Conservation (phyloP, 1,284 basidiomycete species). For the Abortiporus biennis region DNA sequence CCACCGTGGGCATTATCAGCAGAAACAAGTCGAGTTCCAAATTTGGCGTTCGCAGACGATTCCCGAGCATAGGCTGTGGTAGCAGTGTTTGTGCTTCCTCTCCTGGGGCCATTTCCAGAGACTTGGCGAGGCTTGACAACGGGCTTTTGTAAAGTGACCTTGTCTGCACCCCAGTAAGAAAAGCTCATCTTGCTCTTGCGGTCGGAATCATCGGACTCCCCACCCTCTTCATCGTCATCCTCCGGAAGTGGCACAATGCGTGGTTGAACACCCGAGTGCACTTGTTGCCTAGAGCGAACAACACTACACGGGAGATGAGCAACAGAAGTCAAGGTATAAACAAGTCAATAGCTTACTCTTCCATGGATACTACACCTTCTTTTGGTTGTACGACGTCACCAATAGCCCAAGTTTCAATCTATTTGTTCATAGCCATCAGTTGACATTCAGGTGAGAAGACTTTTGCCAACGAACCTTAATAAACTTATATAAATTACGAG, state of each 20-base stretch:
- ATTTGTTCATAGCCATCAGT: background rate
- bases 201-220: slow-evolving; percentile 77
- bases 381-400: slow-evolving; percentile 65
- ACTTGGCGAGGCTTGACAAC: slow-evolving; percentile 44
- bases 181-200: slow-evolving; percentile 88
- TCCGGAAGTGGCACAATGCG: slow-evolving; percentile 66
- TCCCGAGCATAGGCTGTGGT: slow-evolving; percentile 63
- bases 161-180: slow-evolving; percentile 86
- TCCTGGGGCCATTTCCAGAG: slow-evolving; percentile 33
- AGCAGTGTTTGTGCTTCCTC: slow-evolving; percentile 37
- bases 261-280: slow-evolving; percentile 44
- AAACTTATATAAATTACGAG: slow-evolving; percentile 89
- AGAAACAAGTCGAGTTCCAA: slow-evolving; percentile 67
- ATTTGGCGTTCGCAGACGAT: slow-evolving; percentile 81
- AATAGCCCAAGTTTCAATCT: slow-evolving; percentile 35
- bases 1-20: slow-evolving; percentile 35
- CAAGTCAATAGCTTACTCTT: slow-evolving; percentile 57
- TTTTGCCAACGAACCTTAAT: slow-evolving; percentile 71
- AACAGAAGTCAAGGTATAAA: slow-evolving; percentile 10
- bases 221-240: slow-evolving; percentile 47
- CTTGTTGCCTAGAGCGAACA: slow-evolving; percentile 58
- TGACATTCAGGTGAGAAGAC: too few relatives aligned
- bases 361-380: slow-evolving; percentile 76
- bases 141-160: slow-evolving; percentile 78
- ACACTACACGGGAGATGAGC: slow-evolving; percentile 44